Conservation (phyloP, 768 basidiomycete species). For the Pisolithus marmoratus region DNA sequence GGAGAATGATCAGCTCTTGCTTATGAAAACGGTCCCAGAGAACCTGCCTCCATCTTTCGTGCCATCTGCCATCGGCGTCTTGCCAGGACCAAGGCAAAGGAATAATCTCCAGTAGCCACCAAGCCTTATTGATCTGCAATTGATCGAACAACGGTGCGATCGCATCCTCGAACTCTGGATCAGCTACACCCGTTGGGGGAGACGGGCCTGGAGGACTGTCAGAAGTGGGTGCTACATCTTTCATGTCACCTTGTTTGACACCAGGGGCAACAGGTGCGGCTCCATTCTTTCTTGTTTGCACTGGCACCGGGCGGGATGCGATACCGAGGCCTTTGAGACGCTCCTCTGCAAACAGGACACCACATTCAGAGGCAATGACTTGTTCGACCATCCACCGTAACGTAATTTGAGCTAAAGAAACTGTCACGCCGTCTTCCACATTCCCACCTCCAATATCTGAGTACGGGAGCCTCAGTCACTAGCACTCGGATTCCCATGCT, state of each 20-base stretch:
- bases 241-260: not conserved
- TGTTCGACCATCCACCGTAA: conserved; percentile 80
- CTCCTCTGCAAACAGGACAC: conserved; percentile 48
- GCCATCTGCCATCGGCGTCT: conserved; percentile 50
- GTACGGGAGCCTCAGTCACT: not conserved
- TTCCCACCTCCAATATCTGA: conserved; percentile 69
- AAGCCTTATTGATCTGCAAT: conserved; percentile 38
- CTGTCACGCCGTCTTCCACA: conserved; percentile 35
- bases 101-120: conserved; percentile 73
- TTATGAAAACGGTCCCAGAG: not conserved
- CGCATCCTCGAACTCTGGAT: conserved; percentile 23
- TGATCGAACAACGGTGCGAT: conserved; percentile 50
- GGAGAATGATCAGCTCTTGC: not conserved
- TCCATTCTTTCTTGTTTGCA: not conserved
- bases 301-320: not conserved
- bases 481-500: not conserved
- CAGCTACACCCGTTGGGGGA: not conserved
- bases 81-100: conserved; percentile 53
- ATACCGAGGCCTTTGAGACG: conserved; percentile 45
- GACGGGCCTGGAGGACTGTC: not conserved
- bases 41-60: conserved; percentile 48
- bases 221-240: not conserved
- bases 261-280: not conserved
- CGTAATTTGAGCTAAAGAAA: conserved; percentile 51
- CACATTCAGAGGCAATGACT: conserved; percentile 49